Conservation (phyloP, 768 basidiomycete species). For the Boletus insuetus region DNA sequence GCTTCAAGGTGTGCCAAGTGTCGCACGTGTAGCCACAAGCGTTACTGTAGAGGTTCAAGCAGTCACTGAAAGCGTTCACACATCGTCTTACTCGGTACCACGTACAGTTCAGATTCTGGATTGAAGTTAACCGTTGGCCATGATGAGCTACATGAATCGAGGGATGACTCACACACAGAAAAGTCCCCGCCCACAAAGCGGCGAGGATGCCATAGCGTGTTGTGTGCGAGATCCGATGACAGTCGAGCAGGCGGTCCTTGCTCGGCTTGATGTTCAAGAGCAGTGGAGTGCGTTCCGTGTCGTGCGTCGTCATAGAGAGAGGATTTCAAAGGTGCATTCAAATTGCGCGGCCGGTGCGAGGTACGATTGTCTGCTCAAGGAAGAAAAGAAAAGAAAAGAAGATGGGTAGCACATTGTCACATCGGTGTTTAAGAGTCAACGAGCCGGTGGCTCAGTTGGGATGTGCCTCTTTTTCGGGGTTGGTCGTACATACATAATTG, state of each 20-base stretch:
- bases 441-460: too few species aligned
- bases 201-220: slow-evolving; percentile 63
- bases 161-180: slow-evolving; percentile 52
- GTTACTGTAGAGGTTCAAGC: slow-evolving; percentile 10
- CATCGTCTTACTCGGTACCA: not conserved
- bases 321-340: too few species aligned
- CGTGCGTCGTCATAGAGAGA: too few species aligned
- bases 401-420: too few species aligned
- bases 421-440: too few species aligned
- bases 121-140: not conserved
- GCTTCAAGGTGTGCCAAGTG: not conserved
- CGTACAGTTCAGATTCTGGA: slow-evolving; percentile 3
- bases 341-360: too few species aligned
- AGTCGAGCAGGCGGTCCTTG: slow-evolving; percentile 35
- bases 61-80: not conserved
- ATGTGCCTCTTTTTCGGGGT: too few species aligned
- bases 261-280: slow-evolving; percentile 7
- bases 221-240: slow-evolving; percentile 55
- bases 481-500: too few species aligned
- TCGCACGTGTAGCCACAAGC: slow-evolving; percentile 25
- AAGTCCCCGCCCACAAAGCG: slow-evolving; percentile 67
- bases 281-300: slow-evolving; percentile 20
- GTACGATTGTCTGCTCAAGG: too few species aligned
- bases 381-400: too few species aligned
- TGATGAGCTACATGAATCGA: not conserved